These are phyloP conservation scores for Venturia oleaginea DNA, from an alignment of 2,329 filamentous ascomycete species.

Conservation along the genomic window DNA sequence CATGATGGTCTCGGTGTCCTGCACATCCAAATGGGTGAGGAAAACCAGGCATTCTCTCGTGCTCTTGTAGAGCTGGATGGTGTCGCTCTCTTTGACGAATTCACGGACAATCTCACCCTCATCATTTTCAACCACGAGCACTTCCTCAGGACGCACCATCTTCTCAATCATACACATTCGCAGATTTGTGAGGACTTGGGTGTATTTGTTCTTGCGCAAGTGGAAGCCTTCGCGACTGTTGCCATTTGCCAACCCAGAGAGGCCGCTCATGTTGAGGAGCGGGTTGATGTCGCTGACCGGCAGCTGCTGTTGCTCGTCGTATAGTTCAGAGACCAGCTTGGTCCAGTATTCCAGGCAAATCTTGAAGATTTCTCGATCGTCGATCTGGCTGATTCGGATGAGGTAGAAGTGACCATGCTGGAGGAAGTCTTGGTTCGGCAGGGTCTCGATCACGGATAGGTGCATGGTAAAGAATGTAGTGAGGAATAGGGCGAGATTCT, in stretches of 20 bases:
- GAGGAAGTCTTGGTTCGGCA: constrained; percentile 90
- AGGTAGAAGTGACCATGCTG: constrained; percentile 97
- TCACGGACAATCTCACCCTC: constrained; percentile 98
- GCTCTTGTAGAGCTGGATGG: constrained; percentile 98
- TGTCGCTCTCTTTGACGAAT: constrained; percentile 98
- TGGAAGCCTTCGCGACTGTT: constrained; percentile 87
- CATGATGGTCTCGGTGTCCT: constrained; percentile 98
- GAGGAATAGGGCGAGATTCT: constrained; percentile 90
- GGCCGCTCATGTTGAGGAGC: constrained; percentile 67
- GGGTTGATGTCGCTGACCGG: constrained; percentile 91
- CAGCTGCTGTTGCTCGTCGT: constrained; percentile 96
- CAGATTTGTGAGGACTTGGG: constrained; percentile 85
- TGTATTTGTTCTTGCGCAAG: constrained; percentile 95
- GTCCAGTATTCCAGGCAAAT: constrained; percentile 99
- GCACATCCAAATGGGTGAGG: constrained; percentile 91
- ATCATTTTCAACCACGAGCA: constrained; percentile 98
- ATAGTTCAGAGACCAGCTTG: constrained; percentile 93
- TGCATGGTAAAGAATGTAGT: constrained; percentile 97
- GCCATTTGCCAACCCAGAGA: constrained; percentile 57
- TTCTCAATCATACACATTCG: constrained; percentile 99
- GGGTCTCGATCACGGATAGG: constrained; percentile 78
- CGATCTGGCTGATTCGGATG: constrained; percentile 96
- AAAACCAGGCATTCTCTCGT: constrained; percentile 96
- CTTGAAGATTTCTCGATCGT: constrained; percentile 98
- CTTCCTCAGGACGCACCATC: constrained; percentile 97